Evolutionary conservation across 495 filamentous ascomycete genomes (phyloP), one percentile per base, ranked within the genome.

Genomic region (Daldinia loculata): DNA sequence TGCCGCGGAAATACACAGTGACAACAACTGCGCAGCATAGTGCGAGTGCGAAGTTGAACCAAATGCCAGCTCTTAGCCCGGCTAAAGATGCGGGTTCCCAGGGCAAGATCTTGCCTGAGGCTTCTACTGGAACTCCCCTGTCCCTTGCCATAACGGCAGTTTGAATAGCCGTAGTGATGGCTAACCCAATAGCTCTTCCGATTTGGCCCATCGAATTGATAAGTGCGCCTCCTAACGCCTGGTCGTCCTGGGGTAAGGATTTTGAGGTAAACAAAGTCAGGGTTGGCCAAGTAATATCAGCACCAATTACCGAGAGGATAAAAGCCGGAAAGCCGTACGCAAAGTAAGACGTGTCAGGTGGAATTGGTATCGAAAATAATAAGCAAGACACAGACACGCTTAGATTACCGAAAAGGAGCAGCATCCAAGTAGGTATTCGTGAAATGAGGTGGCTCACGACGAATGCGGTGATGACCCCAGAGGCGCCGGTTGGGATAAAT

Each of bases 301-400:
- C 85, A 41, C 87, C 88, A 30, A 89, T 82, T 7, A 88, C 87
- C 14, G 83, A 81, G 6, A 90, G 75, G 4, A 84, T 57, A 81
- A 90, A 89, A 2, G 88, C 87, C 12, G 82, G 83, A 19, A 90
- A 80, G 0, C 81, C 85, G 61, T 84, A 88, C 3, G 88, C 88
- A 79, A 86, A 90, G 75, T 90, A 90, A 0, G 76, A 83, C 0
- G 85, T 87, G 24, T 77, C 64, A 0, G 81, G 73, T 0, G 85
- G 82, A 59, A 90, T 86, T 5, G 87, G 87, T 15, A 85, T 75
- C 7, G 88, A 83, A 67, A 89, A 88, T 39, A 90, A 75, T 29
- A 89, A 69, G 48, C 80, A 81, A 4, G 87, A 72, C 41, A 89
- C 59, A 26, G 81, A 76, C 32, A 86, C 77, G 56, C 80, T 81